These are phyloP conservation scores for Penicillium sp. DNA, from an alignment of 2,329 filamentous ascomycete genomes.

Conservation along the genomic window DNA sequence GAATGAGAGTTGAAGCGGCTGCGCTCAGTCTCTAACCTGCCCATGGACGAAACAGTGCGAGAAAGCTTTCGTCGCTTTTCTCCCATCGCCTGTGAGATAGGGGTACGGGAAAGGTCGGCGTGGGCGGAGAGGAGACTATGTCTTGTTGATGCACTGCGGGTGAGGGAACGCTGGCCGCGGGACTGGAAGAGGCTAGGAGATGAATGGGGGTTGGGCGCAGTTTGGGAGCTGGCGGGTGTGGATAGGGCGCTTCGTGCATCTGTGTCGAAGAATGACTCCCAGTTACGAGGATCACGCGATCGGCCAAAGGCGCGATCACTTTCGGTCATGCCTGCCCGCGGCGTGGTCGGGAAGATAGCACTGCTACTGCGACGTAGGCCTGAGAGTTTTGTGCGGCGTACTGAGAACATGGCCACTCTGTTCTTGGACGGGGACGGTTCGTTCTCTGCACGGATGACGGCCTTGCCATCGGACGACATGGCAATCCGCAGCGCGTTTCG, in stretches of 20 bases:
- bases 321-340: conserved; percentile 55
- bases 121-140: conserved; percentile 40
- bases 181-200: conserved; percentile 80
- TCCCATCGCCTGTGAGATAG: conserved; percentile 44
- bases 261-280: conserved; percentile 87
- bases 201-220: conserved; percentile 49
- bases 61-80: conserved; percentile 64
- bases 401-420: conserved; percentile 50
- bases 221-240: conserved; percentile 77
- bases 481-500: conserved; percentile 68
- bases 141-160: conserved; percentile 58
- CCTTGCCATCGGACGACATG: conserved; percentile 84
- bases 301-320: conserved; percentile 63
- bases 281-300: conserved; percentile 82
- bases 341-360: conserved; percentile 59
- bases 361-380: conserved; percentile 71
- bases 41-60: conserved; percentile 63
- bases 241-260: conserved; percentile 77
- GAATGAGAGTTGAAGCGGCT: conserved; percentile 35
- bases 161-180: conserved; percentile 57
- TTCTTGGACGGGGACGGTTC: conserved; percentile 66
- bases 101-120: conserved; percentile 50
- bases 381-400: conserved; percentile 50
- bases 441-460: conserved; percentile 73
- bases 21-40: conserved; percentile 56